These are phyloP conservation scores for Phytophthora cactorum DNA, from an alignment of 352 stramenopile species.

Conservation along the genomic window DNA sequence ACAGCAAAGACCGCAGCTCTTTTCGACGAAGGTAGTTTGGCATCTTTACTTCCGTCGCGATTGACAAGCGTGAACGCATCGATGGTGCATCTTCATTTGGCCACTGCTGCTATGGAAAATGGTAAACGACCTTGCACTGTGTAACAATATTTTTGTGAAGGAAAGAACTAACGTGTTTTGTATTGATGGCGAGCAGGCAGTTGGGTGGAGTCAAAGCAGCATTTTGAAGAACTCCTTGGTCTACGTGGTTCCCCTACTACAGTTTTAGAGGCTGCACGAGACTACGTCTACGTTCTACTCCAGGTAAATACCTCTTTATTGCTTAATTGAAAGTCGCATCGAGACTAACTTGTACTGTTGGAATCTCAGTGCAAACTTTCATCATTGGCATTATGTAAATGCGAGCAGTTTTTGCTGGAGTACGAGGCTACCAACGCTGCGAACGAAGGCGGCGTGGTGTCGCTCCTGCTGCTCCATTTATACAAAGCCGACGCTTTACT, in stretches of 20 bases:
- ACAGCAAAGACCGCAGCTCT: slow-evolving; percentile 13
- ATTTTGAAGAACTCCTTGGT: slow-evolving; percentile 47
- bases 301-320: slow-evolving; percentile 40
- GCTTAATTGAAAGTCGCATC: background rate
- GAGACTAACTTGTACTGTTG: background rate
- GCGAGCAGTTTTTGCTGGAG: slow-evolving; percentile 39
- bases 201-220: slow-evolving; percentile 46
- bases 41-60: slow-evolving; percentile 30
- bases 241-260: background rate
- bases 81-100: slow-evolving; percentile 42
- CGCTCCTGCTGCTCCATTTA: slow-evolving; percentile 44
- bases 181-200: slow-evolving; percentile 22
- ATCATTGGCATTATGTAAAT: slow-evolving; percentile 52
- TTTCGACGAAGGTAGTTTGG: slow-evolving; percentile 25
- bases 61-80: slow-evolving; percentile 13
- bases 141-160: background rate
- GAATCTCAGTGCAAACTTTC: slow-evolving; percentile 52
- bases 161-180: slow-evolving; percentile 7
- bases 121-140: slow-evolving; percentile 24
- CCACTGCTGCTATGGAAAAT: slow-evolving; percentile 51
- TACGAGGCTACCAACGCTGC: background rate
- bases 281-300: slow-evolving; percentile 73
- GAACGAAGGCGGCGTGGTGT: background rate
- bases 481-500: slow-evolving; percentile 83
- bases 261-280: slow-evolving; percentile 20